Conservation (phyloP, 2,329 filamentous ascomycete genomes). For the Aureobasidium namibiae region DNA sequence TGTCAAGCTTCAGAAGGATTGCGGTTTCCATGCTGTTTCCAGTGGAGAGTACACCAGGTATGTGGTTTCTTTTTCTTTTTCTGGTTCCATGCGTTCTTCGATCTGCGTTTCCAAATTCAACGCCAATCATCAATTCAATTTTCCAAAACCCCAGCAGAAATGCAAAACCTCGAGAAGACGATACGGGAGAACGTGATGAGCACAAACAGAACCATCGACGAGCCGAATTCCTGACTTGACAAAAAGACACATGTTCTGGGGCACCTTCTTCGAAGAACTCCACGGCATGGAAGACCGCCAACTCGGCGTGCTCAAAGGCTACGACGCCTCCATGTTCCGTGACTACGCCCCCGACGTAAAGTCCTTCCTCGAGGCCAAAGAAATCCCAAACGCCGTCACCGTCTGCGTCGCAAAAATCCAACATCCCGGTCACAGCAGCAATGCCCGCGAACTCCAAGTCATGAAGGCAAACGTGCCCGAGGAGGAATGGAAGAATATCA, state of each 20-base stretch:
- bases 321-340: slow-evolving; percentile 45
- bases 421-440: slow-evolving; percentile 43
- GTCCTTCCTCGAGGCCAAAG: slow-evolving; percentile 46
- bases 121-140: background rate
- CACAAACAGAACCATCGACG: background rate
- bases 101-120: background rate
- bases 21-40: slow-evolving; percentile 25
- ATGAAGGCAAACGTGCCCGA: slow-evolving; percentile 49
- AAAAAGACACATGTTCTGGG: slow-evolving; percentile 43
- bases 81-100: background rate
- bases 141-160: background rate
- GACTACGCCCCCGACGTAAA: slow-evolving; percentile 52
- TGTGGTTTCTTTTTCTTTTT: background rate
- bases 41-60: slow-evolving; percentile 28
- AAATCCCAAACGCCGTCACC: slow-evolving; percentile 46
- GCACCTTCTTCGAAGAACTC: slow-evolving; percentile 47
- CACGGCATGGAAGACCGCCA: slow-evolving; percentile 46
- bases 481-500: slow-evolving; percentile 54
- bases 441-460: slow-evolving; percentile 48
- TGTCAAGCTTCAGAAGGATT: slow-evolving; percentile 26
- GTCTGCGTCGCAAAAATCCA: slow-evolving; percentile 48
- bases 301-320: slow-evolving; percentile 44
- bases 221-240: background rate
- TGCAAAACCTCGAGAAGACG: background rate
- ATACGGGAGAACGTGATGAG: background rate